phyloP scores from a whole-genome alignment of 306 rosid species.

The Quercus suber region DNA sequence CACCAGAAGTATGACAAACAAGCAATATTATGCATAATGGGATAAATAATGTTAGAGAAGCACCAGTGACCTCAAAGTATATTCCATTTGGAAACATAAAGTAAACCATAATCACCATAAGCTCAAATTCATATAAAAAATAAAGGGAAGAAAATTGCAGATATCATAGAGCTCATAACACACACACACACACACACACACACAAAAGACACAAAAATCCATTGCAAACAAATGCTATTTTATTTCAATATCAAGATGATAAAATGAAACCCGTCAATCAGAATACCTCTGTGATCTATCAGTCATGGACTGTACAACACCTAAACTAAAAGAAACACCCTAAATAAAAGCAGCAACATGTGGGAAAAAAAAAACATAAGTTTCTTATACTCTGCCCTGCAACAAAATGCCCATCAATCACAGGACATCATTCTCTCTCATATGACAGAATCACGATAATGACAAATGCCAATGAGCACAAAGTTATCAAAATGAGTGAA shows the following conservation, averaged over 20 bases:
- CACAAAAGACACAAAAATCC: background rate
- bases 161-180: background rate
- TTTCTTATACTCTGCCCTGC: slow-evolving; percentile 26
- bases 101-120: background rate
- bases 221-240: background rate
- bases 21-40: background rate
- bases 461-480: background rate
- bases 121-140: background rate
- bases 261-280: slow-evolving; percentile 36
- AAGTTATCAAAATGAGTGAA: background rate
- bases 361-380: slow-evolving; percentile 16
- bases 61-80: background rate
- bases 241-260: slow-evolving; percentile 19
- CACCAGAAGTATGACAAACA: background rate
- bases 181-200: background rate
- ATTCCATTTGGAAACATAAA: background rate
- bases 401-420: slow-evolving; percentile 29
- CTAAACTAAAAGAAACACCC: slow-evolving; percentile 43
- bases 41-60: background rate
- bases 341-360: slow-evolving; percentile 30
- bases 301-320: slow-evolving; percentile 57
- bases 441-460: slow-evolving; percentile 8
- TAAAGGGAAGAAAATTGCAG: background rate
- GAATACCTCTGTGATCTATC: slow-evolving; percentile 42
- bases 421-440: slow-evolving; percentile 8